Evolutionary conservation across 306 rosid genomes (phyloP).

Genomic region (Elaeagnus macrophylla): DNA sequence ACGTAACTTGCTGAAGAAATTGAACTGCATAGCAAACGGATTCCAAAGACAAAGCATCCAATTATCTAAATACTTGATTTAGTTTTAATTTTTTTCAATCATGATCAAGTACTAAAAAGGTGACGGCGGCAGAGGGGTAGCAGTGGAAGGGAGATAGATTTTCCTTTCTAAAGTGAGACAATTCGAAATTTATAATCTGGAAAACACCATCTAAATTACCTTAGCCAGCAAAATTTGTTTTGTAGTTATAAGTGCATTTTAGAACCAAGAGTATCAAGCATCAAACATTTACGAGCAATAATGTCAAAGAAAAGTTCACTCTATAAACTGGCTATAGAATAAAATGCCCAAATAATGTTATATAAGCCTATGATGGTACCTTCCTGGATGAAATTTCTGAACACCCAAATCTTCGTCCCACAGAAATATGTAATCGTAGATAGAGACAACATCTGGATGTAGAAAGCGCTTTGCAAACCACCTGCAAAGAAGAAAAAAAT

Average conservation of each 20-base stretch:
- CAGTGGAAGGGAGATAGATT: no score
- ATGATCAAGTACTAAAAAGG: no score
- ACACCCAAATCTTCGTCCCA: conserved; percentile 99
- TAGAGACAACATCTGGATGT: conserved; percentile 85
- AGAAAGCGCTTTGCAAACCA: conserved; percentile 98
- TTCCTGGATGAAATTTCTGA: conserved; percentile 64
- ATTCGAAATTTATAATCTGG: no score
- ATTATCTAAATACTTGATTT: no score
- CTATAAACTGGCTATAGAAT: background rate
- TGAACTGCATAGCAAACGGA: background rate
- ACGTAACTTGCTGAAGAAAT: background rate
- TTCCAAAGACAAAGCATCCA: background rate
- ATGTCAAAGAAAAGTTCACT: background rate
- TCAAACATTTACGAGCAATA: no score
- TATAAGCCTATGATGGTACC: conserved; percentile 26
- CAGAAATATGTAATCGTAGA: conserved; percentile 91
- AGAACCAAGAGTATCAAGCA: no score
- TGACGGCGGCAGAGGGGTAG: no score
- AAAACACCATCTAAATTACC: no score
- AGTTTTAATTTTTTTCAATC: no score
- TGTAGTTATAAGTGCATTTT: no score
- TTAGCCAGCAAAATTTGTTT: no score
- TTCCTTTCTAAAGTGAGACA: no score
- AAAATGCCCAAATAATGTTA: conserved; percentile 6
- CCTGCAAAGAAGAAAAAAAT: conserved; percentile 30